These are phyloP conservation scores for Tulasnella sp. DNA, from an alignment of 768 basidiomycete species.

Conservation along the genomic window DNA sequence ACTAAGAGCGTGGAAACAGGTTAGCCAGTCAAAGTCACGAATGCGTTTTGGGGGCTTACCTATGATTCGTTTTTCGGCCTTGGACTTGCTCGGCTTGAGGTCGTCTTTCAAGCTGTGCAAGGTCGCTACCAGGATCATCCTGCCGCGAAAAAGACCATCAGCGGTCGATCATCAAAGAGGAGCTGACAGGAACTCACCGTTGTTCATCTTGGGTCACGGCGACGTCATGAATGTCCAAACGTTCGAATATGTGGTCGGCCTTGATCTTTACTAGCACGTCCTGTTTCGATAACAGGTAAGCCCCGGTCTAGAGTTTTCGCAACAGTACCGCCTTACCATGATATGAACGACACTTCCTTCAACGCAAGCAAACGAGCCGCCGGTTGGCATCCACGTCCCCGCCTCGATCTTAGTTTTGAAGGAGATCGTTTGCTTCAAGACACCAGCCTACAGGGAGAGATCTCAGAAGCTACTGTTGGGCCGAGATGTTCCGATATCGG, in stretches of 20 bases:
- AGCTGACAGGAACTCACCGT: conserved; percentile 41
- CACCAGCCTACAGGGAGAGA: conserved; percentile 56
- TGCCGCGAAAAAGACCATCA: neutral
- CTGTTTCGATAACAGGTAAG: conserved; percentile 42
- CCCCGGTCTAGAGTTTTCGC: neutral
- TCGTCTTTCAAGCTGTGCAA: conserved; percentile 63
- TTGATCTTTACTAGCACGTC: conserved; percentile 64
- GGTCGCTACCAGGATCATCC: conserved; percentile 67
- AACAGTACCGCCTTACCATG: conserved; percentile 21
- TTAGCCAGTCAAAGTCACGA: neutral
- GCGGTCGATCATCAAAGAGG: neutral
- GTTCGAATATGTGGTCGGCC: conserved; percentile 61
- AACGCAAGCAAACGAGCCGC: conserved; percentile 70
- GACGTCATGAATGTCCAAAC: conserved; percentile 69
- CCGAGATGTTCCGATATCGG: conserved; percentile 11
- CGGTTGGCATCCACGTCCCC: conserved; percentile 68
- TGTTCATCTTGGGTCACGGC: conserved; percentile 68
- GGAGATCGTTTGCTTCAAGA: conserved; percentile 63
- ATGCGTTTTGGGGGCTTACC: conserved; percentile 49
- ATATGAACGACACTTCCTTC: conserved; percentile 59
- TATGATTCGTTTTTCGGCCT: conserved; percentile 59
- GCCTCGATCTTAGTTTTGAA: conserved; percentile 60
- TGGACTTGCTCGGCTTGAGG: conserved; percentile 68
- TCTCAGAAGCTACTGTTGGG: neutral
- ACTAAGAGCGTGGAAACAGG: conserved; percentile 47